Conservation (phyloP, 2,329 filamentous ascomycete genomes). For the Colletotrichum sublineola region DNA sequence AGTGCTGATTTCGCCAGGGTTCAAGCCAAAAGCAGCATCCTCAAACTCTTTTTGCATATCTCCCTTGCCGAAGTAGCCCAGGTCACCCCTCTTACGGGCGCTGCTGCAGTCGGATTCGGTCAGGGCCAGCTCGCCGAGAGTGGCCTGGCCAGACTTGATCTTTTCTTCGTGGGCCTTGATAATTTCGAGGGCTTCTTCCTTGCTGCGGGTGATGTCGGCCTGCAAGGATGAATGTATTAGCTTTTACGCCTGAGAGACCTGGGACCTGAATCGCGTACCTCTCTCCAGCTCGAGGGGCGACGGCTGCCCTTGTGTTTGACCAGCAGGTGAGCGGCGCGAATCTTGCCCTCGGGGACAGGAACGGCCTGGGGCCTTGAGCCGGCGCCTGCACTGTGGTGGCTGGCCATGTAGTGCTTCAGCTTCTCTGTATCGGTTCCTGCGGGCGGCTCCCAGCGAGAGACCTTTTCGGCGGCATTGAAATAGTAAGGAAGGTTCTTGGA, state of each 20-base stretch:
- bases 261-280: slow-evolving; percentile 53
- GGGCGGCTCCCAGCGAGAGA: slow-evolving; percentile 96
- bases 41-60: slow-evolving; percentile 99
- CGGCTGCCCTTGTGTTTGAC: slow-evolving; percentile 94
- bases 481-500: slow-evolving; percentile 99
- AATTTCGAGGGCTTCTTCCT: slow-evolving; percentile 86
- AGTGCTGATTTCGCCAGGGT: slow-evolving; percentile 87
- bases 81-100: slow-evolving; percentile 90
- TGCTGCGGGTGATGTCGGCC: slow-evolving; percentile 86
- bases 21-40: slow-evolving; percentile 91
- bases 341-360: slow-evolving; percentile 79
- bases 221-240: slow-evolving; percentile 45
- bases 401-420: slow-evolving; percentile 94
- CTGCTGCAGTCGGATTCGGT: slow-evolving; percentile 97
- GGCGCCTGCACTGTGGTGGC: slow-evolving; percentile 78
- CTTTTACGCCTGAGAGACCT: neutral
- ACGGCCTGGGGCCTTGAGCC: slow-evolving; percentile 54
- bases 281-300: slow-evolving; percentile 92
- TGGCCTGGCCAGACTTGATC: slow-evolving; percentile 78
- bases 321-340: slow-evolving; percentile 90
- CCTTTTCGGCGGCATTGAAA: slow-evolving; percentile 89
- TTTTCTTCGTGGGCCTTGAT: slow-evolving; percentile 80
- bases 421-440: slow-evolving; percentile 88
- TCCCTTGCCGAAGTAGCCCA: slow-evolving; percentile 93
- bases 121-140: slow-evolving; percentile 85